Conservation (phyloP, 2,329 filamentous ascomycete genomes). For the Piedraia hortae region DNA sequence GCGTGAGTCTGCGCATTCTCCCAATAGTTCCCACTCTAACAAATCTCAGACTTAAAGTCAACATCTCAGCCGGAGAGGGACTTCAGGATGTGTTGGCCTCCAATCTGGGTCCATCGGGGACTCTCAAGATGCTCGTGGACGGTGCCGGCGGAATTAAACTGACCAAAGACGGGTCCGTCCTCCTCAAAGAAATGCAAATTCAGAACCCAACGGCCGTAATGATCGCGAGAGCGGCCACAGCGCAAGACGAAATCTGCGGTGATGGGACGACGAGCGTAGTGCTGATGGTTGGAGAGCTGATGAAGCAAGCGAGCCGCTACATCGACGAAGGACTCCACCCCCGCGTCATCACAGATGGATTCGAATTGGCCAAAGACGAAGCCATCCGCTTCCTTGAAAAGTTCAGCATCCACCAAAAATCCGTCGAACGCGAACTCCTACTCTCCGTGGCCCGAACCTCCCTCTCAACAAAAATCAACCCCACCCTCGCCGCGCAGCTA, state of each 20-base stretch:
- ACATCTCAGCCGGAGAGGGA: conserved; percentile 80
- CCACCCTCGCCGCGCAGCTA: conserved; percentile 62
- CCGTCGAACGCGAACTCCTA: conserved; percentile 81
- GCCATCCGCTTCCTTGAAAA: conserved; percentile 78
- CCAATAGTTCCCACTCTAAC: too few relatives aligned
- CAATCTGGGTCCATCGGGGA: conserved; percentile 78
- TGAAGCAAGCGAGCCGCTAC: conserved; percentile 92
- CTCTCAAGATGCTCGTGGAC: conserved; percentile 71
- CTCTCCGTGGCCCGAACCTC: conserved; percentile 84
- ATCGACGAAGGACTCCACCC: conserved; percentile 94
- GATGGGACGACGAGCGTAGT: conserved; percentile 96
- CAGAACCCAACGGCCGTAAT: conserved; percentile 89
- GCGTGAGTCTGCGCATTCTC: conserved; percentile 83
- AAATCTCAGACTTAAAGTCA: conserved; percentile 21
- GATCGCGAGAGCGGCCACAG: conserved; percentile 63
- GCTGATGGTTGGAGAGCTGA: conserved; percentile 73
- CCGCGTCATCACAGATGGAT: conserved; percentile 86
- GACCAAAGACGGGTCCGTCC: conserved; percentile 92
- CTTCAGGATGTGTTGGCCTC: conserved; percentile 56
- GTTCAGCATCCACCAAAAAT: conserved; percentile 57
- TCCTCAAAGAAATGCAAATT: conserved; percentile 58
- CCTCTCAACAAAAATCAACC: conserved; percentile 82
- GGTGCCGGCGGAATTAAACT: conserved; percentile 63
- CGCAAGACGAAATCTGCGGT: conserved; percentile 93
- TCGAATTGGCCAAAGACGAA: conserved; percentile 87